phyloP scores from a whole-genome alignment of 768 basidiomycete species.

The Pisolithus albus region DNA sequence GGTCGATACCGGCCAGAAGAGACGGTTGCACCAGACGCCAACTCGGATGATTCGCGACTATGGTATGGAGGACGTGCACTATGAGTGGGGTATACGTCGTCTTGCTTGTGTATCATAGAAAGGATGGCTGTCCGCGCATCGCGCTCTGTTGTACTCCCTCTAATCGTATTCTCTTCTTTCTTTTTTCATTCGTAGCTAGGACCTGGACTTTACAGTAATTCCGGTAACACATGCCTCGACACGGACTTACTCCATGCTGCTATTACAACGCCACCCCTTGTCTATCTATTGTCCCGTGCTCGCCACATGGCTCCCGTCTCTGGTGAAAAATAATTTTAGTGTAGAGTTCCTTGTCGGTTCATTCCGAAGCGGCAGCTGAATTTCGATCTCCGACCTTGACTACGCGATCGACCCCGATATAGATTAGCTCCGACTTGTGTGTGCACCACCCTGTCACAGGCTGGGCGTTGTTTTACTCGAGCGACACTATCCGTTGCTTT shows the following conservation, averaged over 20 bases:
- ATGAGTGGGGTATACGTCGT: slow-evolving; percentile 15
- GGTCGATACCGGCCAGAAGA: slow-evolving; percentile 9
- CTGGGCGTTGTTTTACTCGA: neutral
- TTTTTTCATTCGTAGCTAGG: neutral
- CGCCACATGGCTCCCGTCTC: too few relatives aligned
- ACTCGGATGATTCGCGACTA: neutral
- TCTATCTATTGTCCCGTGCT: neutral
- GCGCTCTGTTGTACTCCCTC: slow-evolving; percentile 8
- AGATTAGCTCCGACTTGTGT: neutral
- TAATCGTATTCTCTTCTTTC: neutral
- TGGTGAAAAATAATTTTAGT: neutral
- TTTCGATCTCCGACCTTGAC: neutral
- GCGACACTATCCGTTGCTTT: neutral
- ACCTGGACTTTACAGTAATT: neutral
- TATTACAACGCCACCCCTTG: neutral
- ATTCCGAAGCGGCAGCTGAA: neutral
- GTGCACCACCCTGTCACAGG: neutral
- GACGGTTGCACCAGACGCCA: neutral
- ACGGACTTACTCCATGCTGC: neutral
- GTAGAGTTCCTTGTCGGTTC: neutral
- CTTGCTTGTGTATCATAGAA: slow-evolving; percentile 10
- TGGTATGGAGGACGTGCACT: slow-evolving; percentile 13
- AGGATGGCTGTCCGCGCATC: neutral
- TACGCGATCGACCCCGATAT: neutral
- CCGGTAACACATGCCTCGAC: neutral